These are phyloP conservation scores for Sugiyamaella xylanicola DNA, from an alignment of 1,139 yeast genomes.

Conservation along the genomic window DNA sequence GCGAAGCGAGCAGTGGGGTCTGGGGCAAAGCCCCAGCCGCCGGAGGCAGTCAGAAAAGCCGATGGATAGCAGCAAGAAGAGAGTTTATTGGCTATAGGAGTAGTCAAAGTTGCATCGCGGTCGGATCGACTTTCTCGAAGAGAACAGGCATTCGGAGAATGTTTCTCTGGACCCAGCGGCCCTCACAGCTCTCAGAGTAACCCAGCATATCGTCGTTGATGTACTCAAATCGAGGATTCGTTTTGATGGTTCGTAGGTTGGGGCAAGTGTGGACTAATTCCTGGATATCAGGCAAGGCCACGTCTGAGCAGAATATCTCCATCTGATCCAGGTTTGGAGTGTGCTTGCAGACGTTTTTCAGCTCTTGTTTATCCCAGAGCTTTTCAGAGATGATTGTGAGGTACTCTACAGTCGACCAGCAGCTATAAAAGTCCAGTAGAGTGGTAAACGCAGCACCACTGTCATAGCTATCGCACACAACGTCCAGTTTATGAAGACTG, in stretches of 20 bases:
- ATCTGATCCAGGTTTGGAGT: constrained; percentile 6
- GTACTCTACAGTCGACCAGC: constrained; percentile 1
- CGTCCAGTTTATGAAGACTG: not conserved
- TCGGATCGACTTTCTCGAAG: not conserved
- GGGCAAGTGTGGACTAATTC: constrained; percentile 2
- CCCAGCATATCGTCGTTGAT: not conserved
- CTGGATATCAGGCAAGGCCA: not conserved
- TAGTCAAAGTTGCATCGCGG: not conserved
- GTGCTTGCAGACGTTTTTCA: not conserved
- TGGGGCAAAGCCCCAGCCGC: not conserved
- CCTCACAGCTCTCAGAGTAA: not conserved
- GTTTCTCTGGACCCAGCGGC: constrained; percentile 7
- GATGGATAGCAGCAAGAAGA: not conserved
- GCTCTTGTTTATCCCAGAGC: constrained; percentile 7
- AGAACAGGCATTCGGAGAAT: not conserved
- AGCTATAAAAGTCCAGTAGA: constrained; percentile 5
- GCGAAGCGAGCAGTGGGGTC: not conserved
- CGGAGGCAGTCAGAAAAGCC: not conserved
- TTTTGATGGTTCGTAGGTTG: not conserved
- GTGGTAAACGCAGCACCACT: not conserved
- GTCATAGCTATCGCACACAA: constrained; percentile 4
- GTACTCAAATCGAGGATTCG: constrained; percentile 4
- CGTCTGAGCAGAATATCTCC: constrained; percentile 1
- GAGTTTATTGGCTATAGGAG: not conserved
- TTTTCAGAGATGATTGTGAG: not conserved